Base-by-base conservation (phyloP, 2,329 filamentous ascomycete genomes). In the Sporothrix luriei region DNA sequence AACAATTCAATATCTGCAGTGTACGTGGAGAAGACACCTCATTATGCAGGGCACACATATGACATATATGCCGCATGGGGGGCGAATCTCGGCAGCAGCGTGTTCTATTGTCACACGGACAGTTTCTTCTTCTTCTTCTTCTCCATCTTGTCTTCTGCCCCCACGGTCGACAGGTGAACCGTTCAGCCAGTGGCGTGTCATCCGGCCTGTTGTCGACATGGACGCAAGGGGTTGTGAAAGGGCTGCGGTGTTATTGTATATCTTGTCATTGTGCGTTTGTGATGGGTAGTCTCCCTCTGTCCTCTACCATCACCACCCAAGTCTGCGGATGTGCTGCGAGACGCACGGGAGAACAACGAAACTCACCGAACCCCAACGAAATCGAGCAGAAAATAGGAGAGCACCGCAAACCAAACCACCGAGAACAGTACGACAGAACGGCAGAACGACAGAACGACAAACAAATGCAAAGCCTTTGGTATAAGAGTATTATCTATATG, bases 401-500 rank as follows among this genome's bases (percentile, higher is more conserved):
- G 24, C 29, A 61, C 29, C 33, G 33, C 29, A 21, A 19, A 61
- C 6, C 3, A 49, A 1, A 51, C 14, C 24, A 51, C 13, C 21
- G n/a, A 54, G 13, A 52, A 66, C 11, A 52, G 29, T 10, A 40
- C 13, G 24, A 49, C 21, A 4, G 51, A 49, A 33, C 33, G 9
- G 21, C 38, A 24, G n/a, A n/a, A 64, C 38, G 16, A 49, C 21
- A 4, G 51, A 49, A 33, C 33, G 9, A 38, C 38, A 24, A 26
- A 21, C 16, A 64, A 48, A 66, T 43, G 48, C 57, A 65, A 33
- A 48, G 46, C 57, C 46, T 40, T 59, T 48, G 61, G 68, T 55
- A 65, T 65, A 57, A 59, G 46, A 66, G 67, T 68, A 57, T 57
- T 68, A 68, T 68, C 65, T 68, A 68, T 68, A 68, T 68, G 40